These are phyloP conservation scores for Elsinoe fawcettii DNA, from an alignment of 2,329 filamentous ascomycete species.

Conservation along the genomic window DNA sequence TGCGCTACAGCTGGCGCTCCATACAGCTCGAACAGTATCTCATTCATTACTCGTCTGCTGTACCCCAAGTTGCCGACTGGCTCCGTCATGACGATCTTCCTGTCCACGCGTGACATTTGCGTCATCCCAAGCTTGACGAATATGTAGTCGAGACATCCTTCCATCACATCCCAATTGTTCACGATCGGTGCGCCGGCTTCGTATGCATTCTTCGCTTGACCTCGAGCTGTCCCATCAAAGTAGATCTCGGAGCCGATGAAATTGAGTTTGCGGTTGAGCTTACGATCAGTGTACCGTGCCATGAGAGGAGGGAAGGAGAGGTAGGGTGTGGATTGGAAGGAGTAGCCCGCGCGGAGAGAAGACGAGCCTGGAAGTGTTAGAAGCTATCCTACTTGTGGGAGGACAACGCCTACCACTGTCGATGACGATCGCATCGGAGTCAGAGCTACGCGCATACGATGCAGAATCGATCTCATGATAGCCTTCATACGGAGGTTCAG, in stretches of 20 bases:
- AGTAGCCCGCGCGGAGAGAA: conserved; percentile 87
- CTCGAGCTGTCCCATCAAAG: conserved; percentile 83
- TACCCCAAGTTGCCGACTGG: conserved; percentile 86
- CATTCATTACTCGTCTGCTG: conserved; percentile 74
- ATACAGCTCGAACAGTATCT: conserved; percentile 96
- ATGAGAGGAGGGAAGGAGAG: conserved; percentile 80
- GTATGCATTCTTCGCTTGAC: conserved; percentile 84
- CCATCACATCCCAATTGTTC: conserved; percentile 97
- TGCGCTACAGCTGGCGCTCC: conserved; percentile 81
- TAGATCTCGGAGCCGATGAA: conserved; percentile 92
- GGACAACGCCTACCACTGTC: conserved; percentile 68
- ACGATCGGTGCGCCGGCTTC: conserved; percentile 85
- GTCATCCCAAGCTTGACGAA: conserved; percentile 92
- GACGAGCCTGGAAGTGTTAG: conserved; percentile 60
- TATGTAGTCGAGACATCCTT: conserved; percentile 86
- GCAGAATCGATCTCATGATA: conserved; percentile 53
- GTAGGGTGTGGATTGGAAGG: conserved; percentile 76
- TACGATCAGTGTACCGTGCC: conserved; percentile 91
- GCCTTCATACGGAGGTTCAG: conserved; percentile 55
- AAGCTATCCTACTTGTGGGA: not conserved
- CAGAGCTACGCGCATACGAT: conserved; percentile 60
- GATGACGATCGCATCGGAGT: conserved; percentile 76
- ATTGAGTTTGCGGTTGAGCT: conserved; percentile 81
- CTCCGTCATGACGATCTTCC: conserved; percentile 92
- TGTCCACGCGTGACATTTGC: conserved; percentile 64